A percentile compares a stretch with the other conserved stretches of the same genome.
These are phyloP conservation scores for Saturnispora zaruensis DNA, from an alignment of 805 yeast genomes.

Conservation along the genomic window DNA sequence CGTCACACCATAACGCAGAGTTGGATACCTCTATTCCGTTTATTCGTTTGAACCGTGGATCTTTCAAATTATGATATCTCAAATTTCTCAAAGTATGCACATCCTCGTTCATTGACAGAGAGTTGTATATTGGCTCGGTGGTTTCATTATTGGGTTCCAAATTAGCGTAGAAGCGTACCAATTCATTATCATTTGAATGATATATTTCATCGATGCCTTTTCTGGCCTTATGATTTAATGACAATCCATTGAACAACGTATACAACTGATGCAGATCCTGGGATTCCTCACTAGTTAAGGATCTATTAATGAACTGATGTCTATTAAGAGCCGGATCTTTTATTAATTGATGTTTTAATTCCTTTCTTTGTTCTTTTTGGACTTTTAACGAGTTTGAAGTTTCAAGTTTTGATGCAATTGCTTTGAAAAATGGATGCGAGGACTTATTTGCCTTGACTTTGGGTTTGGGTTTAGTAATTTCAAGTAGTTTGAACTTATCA, in stretches of 20 bases:
- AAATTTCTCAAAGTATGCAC: not conserved
- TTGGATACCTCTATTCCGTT: not conserved
- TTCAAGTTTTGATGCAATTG: constrained; percentile 2
- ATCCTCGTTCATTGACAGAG: not conserved
- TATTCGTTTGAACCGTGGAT: constrained; percentile 12
- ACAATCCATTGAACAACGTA: not conserved
- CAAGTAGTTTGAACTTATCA: not conserved
- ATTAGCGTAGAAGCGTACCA: constrained; percentile 7
- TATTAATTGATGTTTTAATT: not conserved
- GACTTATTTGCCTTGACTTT: constrained; percentile 8
- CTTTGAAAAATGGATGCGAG: constrained; percentile 14
- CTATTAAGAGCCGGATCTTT: constrained; percentile 3
- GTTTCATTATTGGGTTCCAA: not conserved
- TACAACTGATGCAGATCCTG: not conserved
- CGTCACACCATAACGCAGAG: constrained; percentile 33
- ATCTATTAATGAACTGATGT: constrained; percentile 7
- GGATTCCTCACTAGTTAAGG: not conserved
- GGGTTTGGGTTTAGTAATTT: not conserved
- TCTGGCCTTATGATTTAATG: not conserved
- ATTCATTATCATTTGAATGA: not conserved
- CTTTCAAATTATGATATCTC: constrained; percentile 11
- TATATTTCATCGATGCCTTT: not conserved
- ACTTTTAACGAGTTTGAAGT: not conserved
- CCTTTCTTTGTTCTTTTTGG: not conserved
- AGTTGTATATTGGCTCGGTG: not conserved